A percentile compares a stretch with the other conserved stretches of the same genome.
Evolutionary conservation across 345 rosid genomes (phyloP).

Genomic region (Eucalyptus marginata): DNA sequence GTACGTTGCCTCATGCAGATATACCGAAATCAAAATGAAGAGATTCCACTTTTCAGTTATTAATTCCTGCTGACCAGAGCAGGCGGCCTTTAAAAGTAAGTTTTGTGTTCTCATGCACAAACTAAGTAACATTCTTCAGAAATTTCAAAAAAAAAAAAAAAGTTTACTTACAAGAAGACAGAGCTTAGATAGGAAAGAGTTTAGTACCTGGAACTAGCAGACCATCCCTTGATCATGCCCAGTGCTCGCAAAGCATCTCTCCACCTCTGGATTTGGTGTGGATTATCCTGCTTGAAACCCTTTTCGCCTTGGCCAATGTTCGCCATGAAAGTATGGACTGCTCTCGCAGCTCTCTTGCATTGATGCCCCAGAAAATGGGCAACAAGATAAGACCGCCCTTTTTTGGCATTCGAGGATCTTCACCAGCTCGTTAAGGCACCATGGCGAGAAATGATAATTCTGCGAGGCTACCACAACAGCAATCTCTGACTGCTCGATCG

Average conservation of each 20-base stretch:
- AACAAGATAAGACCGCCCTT: not conserved
- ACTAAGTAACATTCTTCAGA: not conserved
- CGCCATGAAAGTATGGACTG: not conserved
- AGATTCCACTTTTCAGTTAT: too few relatives aligned
- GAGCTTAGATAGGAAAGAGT: not conserved
- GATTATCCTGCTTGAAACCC: not conserved
- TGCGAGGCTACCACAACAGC: not conserved
- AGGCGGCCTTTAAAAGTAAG: too few relatives aligned
- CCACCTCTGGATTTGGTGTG: not conserved
- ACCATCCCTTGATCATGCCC: not conserved
- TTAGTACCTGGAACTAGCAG: not conserved
- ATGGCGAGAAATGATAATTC: not conserved
- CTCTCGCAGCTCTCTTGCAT: not conserved
- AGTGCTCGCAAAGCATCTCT: not conserved
- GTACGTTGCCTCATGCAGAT: too few relatives aligned
- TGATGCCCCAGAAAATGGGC: not conserved
- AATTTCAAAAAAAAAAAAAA: not conserved
- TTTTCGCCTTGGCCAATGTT: not conserved
- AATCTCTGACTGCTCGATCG: not conserved
- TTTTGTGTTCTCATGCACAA: too few relatives aligned
- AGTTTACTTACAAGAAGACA: not conserved
- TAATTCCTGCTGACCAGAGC: too few relatives aligned
- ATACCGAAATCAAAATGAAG: too few relatives aligned
- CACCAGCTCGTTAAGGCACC: not conserved
- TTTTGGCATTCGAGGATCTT: not conserved